Evolutionary conservation across 331 rosid genomes (phyloP), one percentile per base, ranked within the genome.

Genomic region (Acacia concinna): DNA sequence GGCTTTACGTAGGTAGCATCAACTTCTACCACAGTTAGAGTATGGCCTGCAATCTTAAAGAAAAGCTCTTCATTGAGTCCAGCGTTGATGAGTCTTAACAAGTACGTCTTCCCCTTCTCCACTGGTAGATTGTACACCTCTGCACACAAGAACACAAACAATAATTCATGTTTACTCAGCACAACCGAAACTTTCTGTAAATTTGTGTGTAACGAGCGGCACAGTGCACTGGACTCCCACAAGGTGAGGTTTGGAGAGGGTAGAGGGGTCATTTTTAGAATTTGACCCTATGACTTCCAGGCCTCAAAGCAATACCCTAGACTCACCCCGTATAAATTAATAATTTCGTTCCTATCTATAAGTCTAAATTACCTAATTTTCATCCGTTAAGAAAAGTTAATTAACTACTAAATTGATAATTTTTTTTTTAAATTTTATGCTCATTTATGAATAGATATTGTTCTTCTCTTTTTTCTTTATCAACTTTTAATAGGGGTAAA

Each of bases 41-140:
- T 76, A 73, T 93, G 97, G 38, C 94, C 93, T 2, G 97, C 97
- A 59, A 91, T 93, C 74, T 93, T 91, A 87, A 91, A 93, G 84
- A 93, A 93, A 15, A 93, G 89, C 68, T 93, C 97, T 8, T 92
- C 97, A 88, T 92, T 90, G 92, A 92, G 97, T 38, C 92, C 97
- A 89, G 97, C 97, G 68, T 92, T 92, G 92, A 92, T 79, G 52
- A 92, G 85, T 63, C 97, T 90, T 1, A 92, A 74, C 25, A 92
- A 47, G 82, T 93, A 93, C 12, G 91, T 88, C 74, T 93, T 84
- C 44, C 93, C 93, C 30, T 71, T 78, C 59, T 93, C 54, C 34
- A 89, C 94, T 0, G 87, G 82, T 38, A 93, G 87, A 34, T 77
- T 83, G 81, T 79, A 91, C 27, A 90, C 94, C 9, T 81, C 97